Conservation (phyloP, 2,329 filamentous ascomycete genomes). For the Botrytis medusae region DNA sequence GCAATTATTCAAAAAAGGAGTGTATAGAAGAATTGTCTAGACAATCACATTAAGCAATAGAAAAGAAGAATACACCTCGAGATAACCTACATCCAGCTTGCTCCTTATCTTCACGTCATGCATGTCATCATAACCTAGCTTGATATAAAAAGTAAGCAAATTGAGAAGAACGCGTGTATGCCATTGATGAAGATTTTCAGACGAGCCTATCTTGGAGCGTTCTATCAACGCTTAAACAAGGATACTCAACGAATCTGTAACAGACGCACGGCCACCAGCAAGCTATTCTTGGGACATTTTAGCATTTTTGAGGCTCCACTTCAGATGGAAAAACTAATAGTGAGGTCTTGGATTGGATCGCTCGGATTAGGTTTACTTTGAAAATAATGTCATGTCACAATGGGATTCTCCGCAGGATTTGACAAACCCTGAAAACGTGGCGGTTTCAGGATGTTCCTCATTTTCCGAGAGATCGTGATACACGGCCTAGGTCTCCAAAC, state of each 20-base stretch:
- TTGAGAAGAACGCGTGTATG: neutral
- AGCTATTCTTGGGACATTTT: neutral
- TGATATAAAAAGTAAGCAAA: neutral
- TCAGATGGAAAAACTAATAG: neutral
- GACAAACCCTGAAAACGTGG: neutral
- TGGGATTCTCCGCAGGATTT: neutral
- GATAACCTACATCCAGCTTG: neutral
- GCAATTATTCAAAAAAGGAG: neutral
- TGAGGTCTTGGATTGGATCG: neutral
- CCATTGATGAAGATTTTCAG: neutral
- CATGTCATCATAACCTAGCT: neutral
- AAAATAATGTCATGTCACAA: neutral
- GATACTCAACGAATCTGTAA: neutral
- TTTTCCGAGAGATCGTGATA: neutral
- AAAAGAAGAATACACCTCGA: neutral
- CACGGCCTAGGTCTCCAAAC: neutral
- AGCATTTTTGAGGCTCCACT: neutral
- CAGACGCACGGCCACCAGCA: constrained; percentile 4
- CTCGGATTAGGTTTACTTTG: neutral
- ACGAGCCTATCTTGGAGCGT: neutral
- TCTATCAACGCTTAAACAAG: neutral
- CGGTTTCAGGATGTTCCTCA: neutral
- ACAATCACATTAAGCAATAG: neutral
- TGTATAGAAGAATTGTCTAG: neutral
- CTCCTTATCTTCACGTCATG: constrained; percentile 4